A percentile compares a stretch with the other conserved stretches of the same genome.
Evolutionary conservation across 352 stramenopile genomes (phyloP).

Genomic region (Pythium coloratum): DNA sequence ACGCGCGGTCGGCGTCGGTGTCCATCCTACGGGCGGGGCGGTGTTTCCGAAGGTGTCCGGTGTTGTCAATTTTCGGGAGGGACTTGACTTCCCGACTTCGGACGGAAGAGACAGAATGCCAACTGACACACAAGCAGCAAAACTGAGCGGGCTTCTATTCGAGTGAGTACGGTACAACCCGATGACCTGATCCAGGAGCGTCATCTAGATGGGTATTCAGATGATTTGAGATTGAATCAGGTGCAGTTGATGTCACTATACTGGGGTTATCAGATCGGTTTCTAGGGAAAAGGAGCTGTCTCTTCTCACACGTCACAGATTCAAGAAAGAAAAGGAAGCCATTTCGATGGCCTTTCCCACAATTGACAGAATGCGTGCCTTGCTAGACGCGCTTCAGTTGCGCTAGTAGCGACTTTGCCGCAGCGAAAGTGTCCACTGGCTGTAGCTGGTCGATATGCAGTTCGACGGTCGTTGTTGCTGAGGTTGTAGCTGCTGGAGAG

Average conservation of each 20-base stretch:
- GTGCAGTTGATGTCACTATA: background rate
- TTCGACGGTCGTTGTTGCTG: background rate
- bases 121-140: background rate
- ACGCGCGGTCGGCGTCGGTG: background rate
- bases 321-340: background rate
- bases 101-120: constrained; percentile 18
- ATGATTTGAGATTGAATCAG: constrained; percentile 5
- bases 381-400: background rate
- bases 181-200: background rate
- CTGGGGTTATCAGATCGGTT: background rate
- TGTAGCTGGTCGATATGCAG: constrained; percentile 25
- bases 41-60: too few relatives aligned
- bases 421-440: constrained; percentile 16
- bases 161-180: background rate
- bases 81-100: background rate
- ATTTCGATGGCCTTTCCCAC: background rate
- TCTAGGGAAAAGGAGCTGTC: background rate
- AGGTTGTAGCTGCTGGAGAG: background rate
- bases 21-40: constrained; percentile 14
- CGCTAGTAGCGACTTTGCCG: constrained; percentile 13
- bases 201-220: background rate
- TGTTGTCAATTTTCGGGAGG: constrained; percentile 8
- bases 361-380: background rate
- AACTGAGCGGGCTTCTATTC: constrained; percentile 12
- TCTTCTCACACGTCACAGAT: background rate